A percentile compares a stretch with the other conserved stretches of the same genome.
Evolutionary conservation across 306 rosid species (phyloP).

Genomic region (Comarum palustre): DNA sequence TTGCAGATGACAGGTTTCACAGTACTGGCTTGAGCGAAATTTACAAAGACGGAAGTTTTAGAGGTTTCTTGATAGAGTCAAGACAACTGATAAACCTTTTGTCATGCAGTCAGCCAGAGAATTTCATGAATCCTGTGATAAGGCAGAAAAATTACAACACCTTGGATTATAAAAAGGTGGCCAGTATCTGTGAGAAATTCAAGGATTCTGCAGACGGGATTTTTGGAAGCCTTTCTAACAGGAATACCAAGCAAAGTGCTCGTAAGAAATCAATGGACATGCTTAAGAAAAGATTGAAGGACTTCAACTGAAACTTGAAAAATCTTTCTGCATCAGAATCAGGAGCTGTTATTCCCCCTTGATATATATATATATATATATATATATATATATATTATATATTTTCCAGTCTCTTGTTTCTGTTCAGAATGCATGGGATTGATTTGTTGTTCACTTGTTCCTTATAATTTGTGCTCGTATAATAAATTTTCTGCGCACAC

Average conservation of each 20-base stretch:
- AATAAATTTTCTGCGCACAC: too few relatives aligned
- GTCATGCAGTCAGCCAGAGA: constrained; percentile 89
- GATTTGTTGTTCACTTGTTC: too few relatives aligned
- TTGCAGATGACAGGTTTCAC: constrained; percentile 72
- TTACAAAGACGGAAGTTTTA: constrained; percentile 56
- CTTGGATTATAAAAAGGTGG: constrained; percentile 80
- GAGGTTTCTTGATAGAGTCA: constrained; percentile 61
- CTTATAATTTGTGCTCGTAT: too few relatives aligned
- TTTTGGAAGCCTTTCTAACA: constrained; percentile 77
- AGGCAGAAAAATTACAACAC: constrained; percentile 72
- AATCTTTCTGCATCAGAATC: constrained; percentile 31
- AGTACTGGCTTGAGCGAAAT: constrained; percentile 62
- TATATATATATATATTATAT: too few relatives aligned
- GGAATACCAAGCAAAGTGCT: constrained; percentile 70
- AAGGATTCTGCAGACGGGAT: constrained; percentile 81
- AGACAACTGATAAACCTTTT: constrained; percentile 76
- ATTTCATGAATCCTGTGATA: constrained; percentile 95
- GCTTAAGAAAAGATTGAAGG: constrained; percentile 85
- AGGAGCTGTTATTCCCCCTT: constrained; percentile 13
- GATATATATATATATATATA: too few relatives aligned
- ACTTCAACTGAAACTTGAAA: constrained; percentile 51
- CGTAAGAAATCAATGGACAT: constrained; percentile 84
- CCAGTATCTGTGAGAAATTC: constrained; percentile 71
- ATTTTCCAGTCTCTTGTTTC: too few relatives aligned
- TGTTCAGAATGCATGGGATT: too few relatives aligned